Percentiles rank a stretch among this genome's conserved stretches.
These are phyloP conservation scores for Chlamydomonas applanata DNA, from an alignment of 139 green algal genomes.

Conservation along the genomic window DNA sequence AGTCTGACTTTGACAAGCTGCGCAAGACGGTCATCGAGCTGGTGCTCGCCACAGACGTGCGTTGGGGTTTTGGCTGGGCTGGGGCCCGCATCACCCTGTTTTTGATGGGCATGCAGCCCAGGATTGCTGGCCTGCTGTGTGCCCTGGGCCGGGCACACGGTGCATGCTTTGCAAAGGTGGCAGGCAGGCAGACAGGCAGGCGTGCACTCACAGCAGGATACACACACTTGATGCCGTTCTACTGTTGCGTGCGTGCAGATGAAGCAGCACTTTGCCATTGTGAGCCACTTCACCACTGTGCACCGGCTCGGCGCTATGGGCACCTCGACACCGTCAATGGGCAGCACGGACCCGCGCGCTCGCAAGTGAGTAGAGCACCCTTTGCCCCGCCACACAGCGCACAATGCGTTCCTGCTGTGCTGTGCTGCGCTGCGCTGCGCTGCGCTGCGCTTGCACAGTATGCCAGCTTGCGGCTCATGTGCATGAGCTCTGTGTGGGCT, in stretches of 20 bases:
- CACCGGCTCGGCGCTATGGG: slow-evolving; percentile 16
- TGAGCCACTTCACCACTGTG: slow-evolving; percentile 45
- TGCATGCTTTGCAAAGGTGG: no score
- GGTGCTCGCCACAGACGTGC: slow-evolving; percentile 15
- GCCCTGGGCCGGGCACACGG: no score
- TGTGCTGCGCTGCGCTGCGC: no score
- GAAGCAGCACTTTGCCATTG: slow-evolving; percentile 51
- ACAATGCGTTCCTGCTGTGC: neutral
- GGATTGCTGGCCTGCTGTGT: no score
- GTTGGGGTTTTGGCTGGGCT: no score
- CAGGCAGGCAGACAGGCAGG: no score
- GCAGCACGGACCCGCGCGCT: neutral
- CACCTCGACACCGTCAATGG: neutral
- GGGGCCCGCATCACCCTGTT: neutral
- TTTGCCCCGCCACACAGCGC: neutral
- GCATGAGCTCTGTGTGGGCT: no score
- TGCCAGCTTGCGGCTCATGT: no score
- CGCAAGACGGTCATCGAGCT: slow-evolving; percentile 20
- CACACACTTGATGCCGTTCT: no score
- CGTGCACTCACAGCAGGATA: neutral
- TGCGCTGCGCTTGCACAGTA: no score
- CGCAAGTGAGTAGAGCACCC: neutral
- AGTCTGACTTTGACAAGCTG: slow-evolving; percentile 30
- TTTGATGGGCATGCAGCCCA: no score
- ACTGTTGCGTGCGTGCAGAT: slow-evolving; percentile 45